Percentiles rank a stretch among this genome's conserved stretches.
Evolutionary conservation across 108 stramenopile genomes (phyloP).

Genomic region (Pseudonitzschia delicatissima): DNA sequence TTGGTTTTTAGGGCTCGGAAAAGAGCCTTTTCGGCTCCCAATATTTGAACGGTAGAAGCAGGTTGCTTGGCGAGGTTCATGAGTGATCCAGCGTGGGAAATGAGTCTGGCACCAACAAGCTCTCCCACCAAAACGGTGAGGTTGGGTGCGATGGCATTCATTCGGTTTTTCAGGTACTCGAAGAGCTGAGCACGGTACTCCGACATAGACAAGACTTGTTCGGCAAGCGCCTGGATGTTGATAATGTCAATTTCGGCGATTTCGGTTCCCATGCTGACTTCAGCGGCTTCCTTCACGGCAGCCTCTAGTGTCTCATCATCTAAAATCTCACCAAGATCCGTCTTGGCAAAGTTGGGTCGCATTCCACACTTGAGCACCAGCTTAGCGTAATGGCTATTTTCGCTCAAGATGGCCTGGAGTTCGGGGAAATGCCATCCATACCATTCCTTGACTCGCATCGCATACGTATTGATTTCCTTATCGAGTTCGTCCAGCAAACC

Average conservation of each 20-base stretch:
- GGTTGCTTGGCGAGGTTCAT: slow-evolving; percentile 99
- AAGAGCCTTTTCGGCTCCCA: slow-evolving; percentile 99
- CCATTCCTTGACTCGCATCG: slow-evolving; percentile 99
- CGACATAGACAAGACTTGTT: slow-evolving; percentile 95
- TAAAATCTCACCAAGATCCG: slow-evolving; percentile 90
- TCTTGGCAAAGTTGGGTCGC: slow-evolving; percentile 75
- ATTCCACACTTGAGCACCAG: slow-evolving; percentile 90
- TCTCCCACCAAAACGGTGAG: slow-evolving; percentile 98
- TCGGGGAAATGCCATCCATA: slow-evolving; percentile 99
- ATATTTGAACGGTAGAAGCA: slow-evolving; percentile 99
- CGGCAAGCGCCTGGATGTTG: slow-evolving; percentile 90
- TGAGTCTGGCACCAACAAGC: slow-evolving; percentile 97
- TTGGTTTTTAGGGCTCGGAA: slow-evolving; percentile 99
- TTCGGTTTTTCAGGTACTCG: slow-evolving; percentile 98
- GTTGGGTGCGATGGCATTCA: slow-evolving; percentile 99
- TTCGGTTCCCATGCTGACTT: slow-evolving; percentile 99
- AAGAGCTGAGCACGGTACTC: slow-evolving; percentile 98
- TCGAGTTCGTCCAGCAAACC: slow-evolving; percentile 99
- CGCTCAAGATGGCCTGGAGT: slow-evolving; percentile 90
- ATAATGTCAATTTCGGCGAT: slow-evolving; percentile 94
- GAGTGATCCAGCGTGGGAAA: slow-evolving; percentile 97
- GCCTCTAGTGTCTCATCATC: slow-evolving; percentile 85
- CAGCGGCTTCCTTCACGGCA: slow-evolving; percentile 97
- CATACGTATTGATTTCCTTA: slow-evolving; percentile 99
- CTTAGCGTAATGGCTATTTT: slow-evolving; percentile 97